Evolutionary conservation across 2,329 filamentous ascomycete species (phyloP), one percentile per base, ranked within the genome.

Genomic region (Verticillium longisporum): DNA sequence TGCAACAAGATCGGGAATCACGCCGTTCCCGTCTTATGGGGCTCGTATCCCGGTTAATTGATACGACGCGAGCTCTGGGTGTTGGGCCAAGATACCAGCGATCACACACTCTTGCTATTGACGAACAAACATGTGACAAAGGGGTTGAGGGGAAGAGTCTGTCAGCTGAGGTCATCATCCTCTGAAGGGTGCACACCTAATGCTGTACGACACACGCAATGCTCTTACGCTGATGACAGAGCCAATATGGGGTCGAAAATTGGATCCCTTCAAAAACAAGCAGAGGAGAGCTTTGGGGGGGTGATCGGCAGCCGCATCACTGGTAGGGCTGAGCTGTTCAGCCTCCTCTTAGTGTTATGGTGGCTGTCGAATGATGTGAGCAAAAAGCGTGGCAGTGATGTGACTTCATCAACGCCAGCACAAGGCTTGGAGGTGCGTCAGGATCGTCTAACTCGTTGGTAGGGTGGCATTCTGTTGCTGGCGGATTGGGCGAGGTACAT

Each of bases 11-110:
- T 77, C 76, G 50, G 80, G 83, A 61, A 72, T 85, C 34, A 75
- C 83, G 1, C 68, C 80, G 1, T 85, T 85, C 65, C 64, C 76
- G 18, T 83, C 77, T 69, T 71, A 75, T 10, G 77, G 80, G 31
- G 82, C 81, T 0, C 64, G 69, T 2, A 84, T 85, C 36, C 82
- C 82, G 18, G n/a, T 21, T 9, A 10, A 11, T 5, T 53, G 6
- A 53, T 26, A 7, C 10, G 7, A 13, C 18, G 18, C 18, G 7
- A 14, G 45, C 15, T 26, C n/a, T 53, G 6, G 9, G 10, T 31
- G 5, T n/a, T 18, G 15, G 14, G 9, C 15, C 15, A n/a, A 9
- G 14, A 45, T 15, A n/a, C 14, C n/a, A 45, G 38, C 15, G 13
- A 45, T 45, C 38, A 9, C 5, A 5, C 26, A 31, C 26, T 31